These are phyloP conservation scores for Rhizophora mangle DNA, from an alignment of 345 rosid genomes.

Conservation along the genomic window DNA sequence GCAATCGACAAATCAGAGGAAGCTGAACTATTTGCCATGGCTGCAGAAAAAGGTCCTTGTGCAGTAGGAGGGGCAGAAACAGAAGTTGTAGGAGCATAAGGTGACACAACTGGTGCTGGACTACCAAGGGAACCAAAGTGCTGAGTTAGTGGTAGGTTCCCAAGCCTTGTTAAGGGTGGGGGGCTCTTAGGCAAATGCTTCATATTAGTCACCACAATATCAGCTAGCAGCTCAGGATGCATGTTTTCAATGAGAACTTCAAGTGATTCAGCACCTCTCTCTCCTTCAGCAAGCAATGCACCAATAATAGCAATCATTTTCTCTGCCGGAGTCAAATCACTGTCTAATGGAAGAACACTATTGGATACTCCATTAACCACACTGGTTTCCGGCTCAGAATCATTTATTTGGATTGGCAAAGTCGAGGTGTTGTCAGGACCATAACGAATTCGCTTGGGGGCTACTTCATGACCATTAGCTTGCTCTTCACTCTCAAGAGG, in stretches of 20 bases:
- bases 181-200: slow-evolving; percentile 77
- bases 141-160: slow-evolving; percentile 34
- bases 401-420: slow-evolving; percentile 44
- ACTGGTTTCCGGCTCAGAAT: slow-evolving; percentile 44
- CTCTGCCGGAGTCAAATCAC: slow-evolving; percentile 81
- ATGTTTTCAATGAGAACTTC: slow-evolving; percentile 84
- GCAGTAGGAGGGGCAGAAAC: slow-evolving; percentile 41
- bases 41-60: slow-evolving; percentile 40
- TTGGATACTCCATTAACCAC: slow-evolving; percentile 56
- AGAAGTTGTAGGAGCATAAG: slow-evolving; percentile 38
- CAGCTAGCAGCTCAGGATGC: slow-evolving; percentile 96
- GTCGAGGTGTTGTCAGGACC: slow-evolving; percentile 38
- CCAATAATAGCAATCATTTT: slow-evolving; percentile 98
- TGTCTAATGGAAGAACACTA: slow-evolving; percentile 45
- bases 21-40: slow-evolving; percentile 35
- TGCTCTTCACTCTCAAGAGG: slow-evolving; percentile 59
- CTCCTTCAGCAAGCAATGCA: slow-evolving; percentile 99
- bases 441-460: slow-evolving; percentile 57
- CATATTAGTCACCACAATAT: slow-evolving; percentile 94
- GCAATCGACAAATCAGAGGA: slow-evolving; percentile 43
- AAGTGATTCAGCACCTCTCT: slow-evolving; percentile 95
- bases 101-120: slow-evolving; percentile 43
- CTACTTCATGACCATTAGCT: slow-evolving; percentile 51
- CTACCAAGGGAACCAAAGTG: slow-evolving; percentile 40
- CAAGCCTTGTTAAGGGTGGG: slow-evolving; percentile 54